Conservation (phyloP, 176 grass and related monocot genomes). For the Chloris gayana region DNA sequence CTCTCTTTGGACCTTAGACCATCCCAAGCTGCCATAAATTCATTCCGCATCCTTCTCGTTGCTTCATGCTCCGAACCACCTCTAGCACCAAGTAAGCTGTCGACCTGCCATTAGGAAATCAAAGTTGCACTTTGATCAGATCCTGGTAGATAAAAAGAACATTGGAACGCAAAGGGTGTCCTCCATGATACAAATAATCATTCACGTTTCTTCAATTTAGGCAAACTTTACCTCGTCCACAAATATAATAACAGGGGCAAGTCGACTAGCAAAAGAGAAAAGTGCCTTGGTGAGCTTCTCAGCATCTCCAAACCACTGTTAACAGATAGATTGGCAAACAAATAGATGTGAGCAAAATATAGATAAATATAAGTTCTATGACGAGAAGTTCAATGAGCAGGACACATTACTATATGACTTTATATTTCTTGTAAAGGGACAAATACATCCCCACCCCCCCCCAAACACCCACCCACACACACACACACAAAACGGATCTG, state of each 20-base stretch:
- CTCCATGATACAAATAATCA: slow-evolving; percentile 12
- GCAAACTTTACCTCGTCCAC: slow-evolving; percentile 81
- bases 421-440: slow-evolving; percentile 23
- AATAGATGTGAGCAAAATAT: slow-evolving; percentile 1
- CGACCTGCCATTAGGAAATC: slow-evolving; percentile 59
- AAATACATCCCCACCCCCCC: too few species aligned
- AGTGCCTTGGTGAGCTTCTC: slow-evolving; percentile 96
- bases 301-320: slow-evolving; percentile 97
- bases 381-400: slow-evolving; percentile 11
- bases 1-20: slow-evolving; percentile 91
- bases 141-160: neutral
- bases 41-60: slow-evolving; percentile 91
- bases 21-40: slow-evolving; percentile 99
- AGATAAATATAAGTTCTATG: neutral
- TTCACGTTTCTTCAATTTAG: slow-evolving; percentile 16
- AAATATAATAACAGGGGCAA: slow-evolving; percentile 96
- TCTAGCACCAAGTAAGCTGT: slow-evolving; percentile 91
- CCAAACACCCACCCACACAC: too few species aligned
- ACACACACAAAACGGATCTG: neutral
- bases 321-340: slow-evolving; percentile 36
- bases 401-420: slow-evolving; percentile 12
- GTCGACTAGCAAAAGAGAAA: slow-evolving; percentile 88
- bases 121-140: slow-evolving; percentile 22
- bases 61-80: slow-evolving; percentile 87
- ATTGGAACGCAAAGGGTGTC: neutral